These are phyloP conservation scores for Penicillium sp. DNA, from an alignment of 2,329 filamentous ascomycete genomes.

Conservation along the genomic window DNA sequence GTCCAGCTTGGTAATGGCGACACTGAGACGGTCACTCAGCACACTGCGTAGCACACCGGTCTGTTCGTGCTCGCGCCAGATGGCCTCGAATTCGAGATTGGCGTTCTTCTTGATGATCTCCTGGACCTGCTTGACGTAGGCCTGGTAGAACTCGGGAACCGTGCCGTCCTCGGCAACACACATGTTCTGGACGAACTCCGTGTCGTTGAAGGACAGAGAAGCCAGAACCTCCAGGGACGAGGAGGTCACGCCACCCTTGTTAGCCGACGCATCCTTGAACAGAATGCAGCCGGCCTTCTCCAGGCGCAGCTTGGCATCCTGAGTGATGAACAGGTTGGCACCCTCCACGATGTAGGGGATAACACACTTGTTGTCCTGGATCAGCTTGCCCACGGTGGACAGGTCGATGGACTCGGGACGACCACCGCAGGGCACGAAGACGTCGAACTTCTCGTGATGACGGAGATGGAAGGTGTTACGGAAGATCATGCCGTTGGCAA, in stretches of 20 bases:
- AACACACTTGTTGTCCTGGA: constrained; percentile 78
- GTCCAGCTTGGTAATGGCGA: constrained; percentile 92
- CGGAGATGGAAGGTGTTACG: constrained; percentile 96
- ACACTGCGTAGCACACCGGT: constrained; percentile 75
- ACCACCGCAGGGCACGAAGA: constrained; percentile 93
- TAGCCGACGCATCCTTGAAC: constrained; percentile 96
- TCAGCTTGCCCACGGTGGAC: constrained; percentile 78
- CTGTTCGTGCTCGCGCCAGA: constrained; percentile 88
- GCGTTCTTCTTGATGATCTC: constrained; percentile 87
- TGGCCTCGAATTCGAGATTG: constrained; percentile 90
- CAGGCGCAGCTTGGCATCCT: constrained; percentile 91
- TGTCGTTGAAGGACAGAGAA: constrained; percentile 88
- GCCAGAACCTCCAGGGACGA: constrained; percentile 95
- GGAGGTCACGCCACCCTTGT: constrained; percentile 97
- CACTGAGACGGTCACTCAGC: constrained; percentile 84
- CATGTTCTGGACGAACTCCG: constrained; percentile 87
- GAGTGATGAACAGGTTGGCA: constrained; percentile 97
- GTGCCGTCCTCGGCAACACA: constrained; percentile 73
- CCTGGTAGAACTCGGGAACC: constrained; percentile 83
- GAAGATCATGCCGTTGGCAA: constrained; percentile 91
- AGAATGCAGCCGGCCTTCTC: constrained; percentile 93
- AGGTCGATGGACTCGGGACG: constrained; percentile 96
- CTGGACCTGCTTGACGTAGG: constrained; percentile 89
- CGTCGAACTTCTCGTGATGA: constrained; percentile 69
- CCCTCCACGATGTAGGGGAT: constrained; percentile 97